Base-by-base conservation (phyloP, 2,329 filamentous ascomycete genomes). In the Boeremia lycopersici region DNA sequence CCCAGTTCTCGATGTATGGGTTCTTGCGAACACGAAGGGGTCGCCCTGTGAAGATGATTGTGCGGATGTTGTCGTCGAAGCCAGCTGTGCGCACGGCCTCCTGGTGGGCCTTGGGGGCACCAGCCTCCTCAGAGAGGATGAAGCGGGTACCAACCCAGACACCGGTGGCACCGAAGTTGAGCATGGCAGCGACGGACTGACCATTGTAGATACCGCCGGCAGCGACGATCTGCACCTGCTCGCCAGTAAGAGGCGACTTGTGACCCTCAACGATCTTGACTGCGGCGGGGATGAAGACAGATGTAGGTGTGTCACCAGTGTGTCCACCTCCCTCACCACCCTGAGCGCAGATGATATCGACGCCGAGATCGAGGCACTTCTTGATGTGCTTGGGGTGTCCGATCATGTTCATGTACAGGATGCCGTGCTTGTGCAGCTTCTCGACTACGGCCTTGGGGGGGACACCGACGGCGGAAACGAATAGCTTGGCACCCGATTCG, bases 331-430 rank as follows among this genome's bases (percentile, higher is more conserved):
- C 95, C 81, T 99, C 95, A 69, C 95, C 93, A 74, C 95, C 95
- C 81, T 99, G 95, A 47, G 95, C 95, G 82, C 93, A 98, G 81
- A 99, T 98, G 70, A 99, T 89, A 78, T 99, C 95, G 67, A 88
- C 91, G 63, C 93, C 95, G 55, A 74, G 85, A 45, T 93, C 91
- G 60, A 99, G 84, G 78, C 91, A 96, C 84, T 98, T 99, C 79
- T 91, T 85, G 61, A 96, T 93, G 81, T 99, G 95, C 87, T 99
- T 99, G 73, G 95, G 93, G 84, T 99, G 95, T 65, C 95, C 95
- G 75, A 99, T 93, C 95, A 99, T 99, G 88, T 99, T 99, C 95
- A 98, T 98, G 84, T 96, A 96, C 65, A 96, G 84, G 66, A 99
- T 85, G 65, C 93, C 93, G 71, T 86, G 81, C 73, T 86, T 85